Base-by-base conservation (phyloP, 805 yeast species). In the Grigorovia yakushimaensis region DNA sequence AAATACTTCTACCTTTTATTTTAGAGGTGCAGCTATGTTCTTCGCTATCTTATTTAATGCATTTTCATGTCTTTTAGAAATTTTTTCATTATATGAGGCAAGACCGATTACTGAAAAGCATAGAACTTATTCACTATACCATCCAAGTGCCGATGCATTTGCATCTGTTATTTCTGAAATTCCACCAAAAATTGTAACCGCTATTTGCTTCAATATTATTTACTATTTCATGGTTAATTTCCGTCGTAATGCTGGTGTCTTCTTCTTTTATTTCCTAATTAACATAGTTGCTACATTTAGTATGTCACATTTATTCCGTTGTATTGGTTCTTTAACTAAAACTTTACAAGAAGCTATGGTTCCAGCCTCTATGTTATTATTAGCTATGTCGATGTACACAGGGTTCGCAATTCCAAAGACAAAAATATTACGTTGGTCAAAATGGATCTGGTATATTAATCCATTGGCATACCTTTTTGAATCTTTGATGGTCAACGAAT, bases 41-140 rank as follows among this genome's bases (percentile, higher is more conserved):
- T 81, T 81, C 61, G 81, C 83, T 20, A 71, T 77, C 42, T 67
- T 80, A 57, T 80, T 78, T 63, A 79, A 79, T 59, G 79, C 84
- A 13, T 77, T 80, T 56, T 69, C 81, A 17, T 78, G 82, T 17
- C 59, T 80, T 49, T 67, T 79, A 56, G 87, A 81, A 62, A 72
- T 81, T 49, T 68, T 76, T 62, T 56, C 77, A 1, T 57, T 78
- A 23, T 79, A 68, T 57, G 81, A 77, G 54, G 72, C 79, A 35
- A 70, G 82, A 61, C 72, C 76, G 7, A 73, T 78, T 51, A 77
- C 78, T 33, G 82, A 77, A 57, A 78, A 78, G 55, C 84, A 78
- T 54, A 74, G 75, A 53, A 68, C 71, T 13, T 77, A 73, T 57
- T 79, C 80, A 4, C 59, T 78, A 38, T 78, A 78, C 54, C 79